Conservation (phyloP, 2,329 filamentous ascomycete genomes). For the Pseudogymnoascus sp. region DNA sequence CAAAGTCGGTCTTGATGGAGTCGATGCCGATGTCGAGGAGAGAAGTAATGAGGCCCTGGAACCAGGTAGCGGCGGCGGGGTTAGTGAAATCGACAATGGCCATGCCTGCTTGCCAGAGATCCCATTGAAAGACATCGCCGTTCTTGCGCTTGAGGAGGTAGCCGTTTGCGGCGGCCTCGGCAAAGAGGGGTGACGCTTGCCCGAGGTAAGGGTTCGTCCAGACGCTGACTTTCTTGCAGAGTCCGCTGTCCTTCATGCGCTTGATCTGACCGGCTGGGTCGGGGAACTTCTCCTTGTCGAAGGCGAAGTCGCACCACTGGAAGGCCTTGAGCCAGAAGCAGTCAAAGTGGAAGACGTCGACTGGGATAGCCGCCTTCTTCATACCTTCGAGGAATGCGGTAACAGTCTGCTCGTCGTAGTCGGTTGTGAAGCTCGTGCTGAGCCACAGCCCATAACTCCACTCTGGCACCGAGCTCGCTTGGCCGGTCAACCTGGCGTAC, state of each 20-base stretch:
- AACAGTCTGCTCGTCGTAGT: slow-evolving; percentile 53
- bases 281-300: slow-evolving; percentile 50
- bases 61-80: slow-evolving; percentile 51
- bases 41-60: slow-evolving; percentile 41
- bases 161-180: slow-evolving; percentile 47
- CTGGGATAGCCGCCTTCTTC: slow-evolving; percentile 47
- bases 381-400: slow-evolving; percentile 52
- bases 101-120: slow-evolving; percentile 59
- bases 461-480: slow-evolving; percentile 55
- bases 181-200: slow-evolving; percentile 52
- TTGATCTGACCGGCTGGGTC: slow-evolving; percentile 49
- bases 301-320: slow-evolving; percentile 59
- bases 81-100: slow-evolving; percentile 58
- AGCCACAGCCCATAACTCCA: slow-evolving; percentile 76
- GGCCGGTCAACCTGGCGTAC: slow-evolving; percentile 62
- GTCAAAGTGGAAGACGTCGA: slow-evolving; percentile 57
- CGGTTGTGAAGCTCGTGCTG: slow-evolving; percentile 60
- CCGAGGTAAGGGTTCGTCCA: slow-evolving; percentile 59
- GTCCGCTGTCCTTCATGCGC: slow-evolving; percentile 45
- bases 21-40: slow-evolving; percentile 54
- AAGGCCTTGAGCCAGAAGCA: slow-evolving; percentile 58
- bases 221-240: slow-evolving; percentile 41
- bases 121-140: slow-evolving; percentile 56
- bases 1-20: slow-evolving; percentile 58
- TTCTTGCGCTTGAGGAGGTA: slow-evolving; percentile 53